Base-by-base conservation (phyloP, 2,329 filamentous ascomycete species). In the Phialophora tarda region DNA sequence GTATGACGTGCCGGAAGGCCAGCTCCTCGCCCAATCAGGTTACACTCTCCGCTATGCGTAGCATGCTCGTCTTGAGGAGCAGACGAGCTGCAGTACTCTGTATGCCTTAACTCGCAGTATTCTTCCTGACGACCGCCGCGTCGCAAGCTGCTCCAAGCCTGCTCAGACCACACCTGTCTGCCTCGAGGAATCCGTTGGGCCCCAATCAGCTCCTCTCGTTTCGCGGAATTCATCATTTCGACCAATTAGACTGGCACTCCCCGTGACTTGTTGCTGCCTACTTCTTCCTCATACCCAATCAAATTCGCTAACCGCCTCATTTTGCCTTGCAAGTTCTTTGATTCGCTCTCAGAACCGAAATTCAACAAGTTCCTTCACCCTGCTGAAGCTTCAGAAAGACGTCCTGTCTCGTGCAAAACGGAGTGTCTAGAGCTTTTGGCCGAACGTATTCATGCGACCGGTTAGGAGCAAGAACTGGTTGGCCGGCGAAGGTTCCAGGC, bases 11-110 rank as follows among this genome's bases (percentile, higher is more conserved):
- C 38, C 38, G 38, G 14, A 21, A 8, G 6, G 17, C 38, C 38
- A 32, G 51, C 60, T 63, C 60, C 60, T 41, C 51, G 51, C 59
- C 60, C 64, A 62, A 66, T 62, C 53, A 54, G 54, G 64, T 26
- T 38, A 66, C 58, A 44, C 24, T 56, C 53, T 62, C 64, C 64
- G 30, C 23, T 38, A 41, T 11, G 26, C 41, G 57, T 50, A 48
- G 57, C 41, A 44, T 21, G 17, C 38, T 44, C 38, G 38, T n/a
- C 38, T 11, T 41, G 34, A 2, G 34, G 12, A 14, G 12, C 14
- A 17, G 28, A 41, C 34, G 3, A 17, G 34, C 34, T 17, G 34
- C 3, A 34, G 32, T 34, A 6, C 14, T 5, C 1, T 17, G 34
- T 14, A 38, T 4, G 34, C 14, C 34, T 17, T 38, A 14, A 41